phyloP scores from a whole-genome alignment of 768 basidiomycete genomes.

The Hericium rajendrae region DNA sequence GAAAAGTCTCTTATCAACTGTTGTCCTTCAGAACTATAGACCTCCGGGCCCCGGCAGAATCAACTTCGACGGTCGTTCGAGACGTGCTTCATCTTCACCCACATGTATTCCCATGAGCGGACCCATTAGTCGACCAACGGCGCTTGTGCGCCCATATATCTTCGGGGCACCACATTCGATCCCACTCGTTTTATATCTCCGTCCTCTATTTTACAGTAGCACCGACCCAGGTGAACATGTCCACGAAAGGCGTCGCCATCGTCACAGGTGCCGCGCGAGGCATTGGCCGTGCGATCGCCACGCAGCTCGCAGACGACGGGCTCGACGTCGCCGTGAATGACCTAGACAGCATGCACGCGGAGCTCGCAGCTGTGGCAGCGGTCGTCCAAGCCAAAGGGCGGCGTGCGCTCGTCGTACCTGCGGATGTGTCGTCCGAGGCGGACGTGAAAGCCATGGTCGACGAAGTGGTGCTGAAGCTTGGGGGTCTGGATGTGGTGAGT shows the following conservation, averaged over 20 bases:
- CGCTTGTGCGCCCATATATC: too few relatives aligned
- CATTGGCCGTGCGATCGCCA: slow-evolving; percentile 38
- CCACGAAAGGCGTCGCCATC: slow-evolving; percentile 23
- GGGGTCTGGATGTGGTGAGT: background rate
- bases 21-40: too few relatives aligned
- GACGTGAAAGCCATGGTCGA: background rate
- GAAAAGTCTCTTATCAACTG: too few relatives aligned
- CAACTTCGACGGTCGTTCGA: too few relatives aligned
- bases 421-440: background rate
- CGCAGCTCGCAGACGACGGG: slow-evolving; percentile 37
- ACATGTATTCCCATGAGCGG: too few relatives aligned
- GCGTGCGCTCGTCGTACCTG: background rate
- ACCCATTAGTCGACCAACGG: too few relatives aligned
- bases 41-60: too few relatives aligned
- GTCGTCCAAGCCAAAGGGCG: background rate
- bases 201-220: too few relatives aligned
- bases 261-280: slow-evolving; percentile 38
- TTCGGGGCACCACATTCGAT: too few relatives aligned
- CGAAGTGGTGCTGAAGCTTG: background rate
- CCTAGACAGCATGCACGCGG: background rate
- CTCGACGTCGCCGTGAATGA: slow-evolving; percentile 40
- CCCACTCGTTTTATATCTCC: too few relatives aligned
- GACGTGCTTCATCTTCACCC: too few relatives aligned
- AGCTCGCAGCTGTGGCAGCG: background rate
- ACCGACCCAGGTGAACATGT: too few relatives aligned